Evolutionary conservation across 2,329 filamentous ascomycete genomes (phyloP).

Genomic region (Colletotrichum liriopes): DNA sequence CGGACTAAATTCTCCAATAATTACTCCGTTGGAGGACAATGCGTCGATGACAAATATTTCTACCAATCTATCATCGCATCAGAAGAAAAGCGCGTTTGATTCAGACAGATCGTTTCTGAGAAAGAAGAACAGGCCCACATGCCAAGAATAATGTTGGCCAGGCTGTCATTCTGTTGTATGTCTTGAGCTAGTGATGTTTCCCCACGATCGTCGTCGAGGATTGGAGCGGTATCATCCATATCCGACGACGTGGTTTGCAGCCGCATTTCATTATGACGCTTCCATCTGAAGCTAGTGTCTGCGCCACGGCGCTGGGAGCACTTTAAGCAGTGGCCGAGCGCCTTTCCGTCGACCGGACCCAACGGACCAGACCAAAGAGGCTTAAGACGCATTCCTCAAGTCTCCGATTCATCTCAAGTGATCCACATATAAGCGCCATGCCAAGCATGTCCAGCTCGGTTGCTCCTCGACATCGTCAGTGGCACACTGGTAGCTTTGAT

Average conservation of each 20-base stretch:
- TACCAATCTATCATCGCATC: neutral
- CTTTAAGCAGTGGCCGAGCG: neutral
- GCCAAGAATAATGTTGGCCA: neutral
- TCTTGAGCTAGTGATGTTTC: neutral
- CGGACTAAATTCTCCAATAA: neutral
- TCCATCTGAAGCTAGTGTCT: conserved; percentile 6
- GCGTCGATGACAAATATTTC: neutral
- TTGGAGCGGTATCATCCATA: neutral
- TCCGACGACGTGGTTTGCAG: conserved; percentile 11
- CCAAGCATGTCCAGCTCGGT: conserved; percentile 24
- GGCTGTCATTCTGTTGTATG: neutral
- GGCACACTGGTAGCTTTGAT: conserved; percentile 20
- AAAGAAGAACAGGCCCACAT: neutral
- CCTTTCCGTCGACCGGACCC: conserved; percentile 4
- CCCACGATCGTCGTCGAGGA: conserved; percentile 3
- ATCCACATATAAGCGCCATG: conserved; percentile 20
- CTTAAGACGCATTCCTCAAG: neutral
- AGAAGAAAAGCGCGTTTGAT: neutral
- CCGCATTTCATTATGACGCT: conserved; percentile 16
- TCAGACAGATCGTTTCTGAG: neutral
- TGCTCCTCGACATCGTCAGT: conserved; percentile 30
- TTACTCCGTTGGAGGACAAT: neutral
- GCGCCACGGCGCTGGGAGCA: neutral
- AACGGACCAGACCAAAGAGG: neutral
- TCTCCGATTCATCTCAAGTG: neutral